phyloP scores from a whole-genome alignment of 192 early-diverging fungal species.

The Backusella australiensis region DNA sequence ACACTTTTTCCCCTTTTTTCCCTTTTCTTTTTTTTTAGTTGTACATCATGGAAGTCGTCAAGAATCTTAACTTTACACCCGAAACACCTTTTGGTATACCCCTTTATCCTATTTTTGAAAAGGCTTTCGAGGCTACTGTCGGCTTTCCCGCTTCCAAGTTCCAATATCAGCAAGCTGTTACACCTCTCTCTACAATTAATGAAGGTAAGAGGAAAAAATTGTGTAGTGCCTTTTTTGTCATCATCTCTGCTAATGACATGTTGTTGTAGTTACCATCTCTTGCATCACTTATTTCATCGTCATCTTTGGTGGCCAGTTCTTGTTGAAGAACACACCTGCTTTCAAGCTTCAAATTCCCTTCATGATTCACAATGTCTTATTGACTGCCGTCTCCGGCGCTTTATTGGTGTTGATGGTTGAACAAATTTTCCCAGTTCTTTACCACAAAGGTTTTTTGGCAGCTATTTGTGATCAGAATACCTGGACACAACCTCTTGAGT shows the following conservation, averaged over 20 bases:
- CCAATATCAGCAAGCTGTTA: slow-evolving; percentile 43
- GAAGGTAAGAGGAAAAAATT: slow-evolving; percentile 16
- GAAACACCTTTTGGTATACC: slow-evolving; percentile 59
- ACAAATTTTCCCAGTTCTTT: slow-evolving; percentile 68
- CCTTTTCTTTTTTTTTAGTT: neutral
- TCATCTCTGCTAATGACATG: slow-evolving; percentile 1
- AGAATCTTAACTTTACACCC: slow-evolving; percentile 41
- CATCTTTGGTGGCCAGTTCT: slow-evolving; percentile 69
- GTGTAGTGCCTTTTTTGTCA: neutral
- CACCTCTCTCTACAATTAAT: slow-evolving; percentile 48
- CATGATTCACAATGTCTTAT: slow-evolving; percentile 76
- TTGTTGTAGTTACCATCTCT: neutral
- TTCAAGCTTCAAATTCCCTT: slow-evolving; percentile 70
- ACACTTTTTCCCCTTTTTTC: neutral
- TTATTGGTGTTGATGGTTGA: slow-evolving; percentile 72
- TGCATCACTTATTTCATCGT: slow-evolving; percentile 61
- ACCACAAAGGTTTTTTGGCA: slow-evolving; percentile 63
- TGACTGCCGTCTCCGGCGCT: slow-evolving; percentile 62
- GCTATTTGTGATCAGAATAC: slow-evolving; percentile 63
- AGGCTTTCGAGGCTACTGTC: slow-evolving; percentile 40
- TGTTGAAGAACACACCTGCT: slow-evolving; percentile 64
- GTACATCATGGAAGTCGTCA: slow-evolving; percentile 26
- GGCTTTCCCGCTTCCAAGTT: slow-evolving; percentile 45
- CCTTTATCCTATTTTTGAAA: slow-evolving; percentile 48
- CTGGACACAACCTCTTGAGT: slow-evolving; percentile 74